Evolutionary conservation across 805 yeast genomes (phyloP), one percentile per base, ranked within the genome.

Genomic region (Lipomyces orientalis): DNA sequence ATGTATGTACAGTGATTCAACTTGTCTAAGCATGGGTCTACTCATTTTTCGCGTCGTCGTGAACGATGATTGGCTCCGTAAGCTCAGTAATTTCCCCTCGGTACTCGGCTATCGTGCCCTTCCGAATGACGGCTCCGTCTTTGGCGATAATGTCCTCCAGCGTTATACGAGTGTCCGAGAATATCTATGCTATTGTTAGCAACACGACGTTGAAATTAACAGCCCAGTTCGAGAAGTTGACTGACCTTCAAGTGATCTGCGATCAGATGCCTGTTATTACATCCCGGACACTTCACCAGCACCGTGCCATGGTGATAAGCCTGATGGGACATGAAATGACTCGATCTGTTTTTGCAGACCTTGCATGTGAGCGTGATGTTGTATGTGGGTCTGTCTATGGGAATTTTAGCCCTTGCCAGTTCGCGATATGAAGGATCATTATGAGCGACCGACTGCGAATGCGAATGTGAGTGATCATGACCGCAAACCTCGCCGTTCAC

Each of bases 311-410:
- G 81, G 14, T 89, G 86, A 76, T 94, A 94, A 0, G 97, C 93
- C 79, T 94, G 98, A 73, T 93, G 93, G 5, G 97, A 90, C 75
- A 94, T 89, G n/a, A 89, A 84, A 75, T 94, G 98, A 3, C 93
- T 87, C 0, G 97, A 92, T 64, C 98, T 81, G 2, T 90, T 86
- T 58, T 86, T 84, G 79, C 98, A 94, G 71, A 87, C 86, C 76
- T 93, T 94, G 79, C 98, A 94, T 0, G 97, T 94, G 80, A 94
- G 93, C 0, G 97, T 94, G 29, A 94, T 84, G 89, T 92, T 89
- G 70, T 91, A 81, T 77, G 88, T 86, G 1, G 97, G 97, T 69
- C 89, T 87, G 62, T 90, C 95, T 25, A 85, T 84, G 73, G 65
- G 60, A 31, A 68, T 62, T 33, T 55, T 58, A 3, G 61, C 68